A percentile compares a stretch with the other conserved stretches of the same genome.
Evolutionary conservation across 2,329 filamentous ascomycete species (phyloP).

Genomic region (Capronia americana): DNA sequence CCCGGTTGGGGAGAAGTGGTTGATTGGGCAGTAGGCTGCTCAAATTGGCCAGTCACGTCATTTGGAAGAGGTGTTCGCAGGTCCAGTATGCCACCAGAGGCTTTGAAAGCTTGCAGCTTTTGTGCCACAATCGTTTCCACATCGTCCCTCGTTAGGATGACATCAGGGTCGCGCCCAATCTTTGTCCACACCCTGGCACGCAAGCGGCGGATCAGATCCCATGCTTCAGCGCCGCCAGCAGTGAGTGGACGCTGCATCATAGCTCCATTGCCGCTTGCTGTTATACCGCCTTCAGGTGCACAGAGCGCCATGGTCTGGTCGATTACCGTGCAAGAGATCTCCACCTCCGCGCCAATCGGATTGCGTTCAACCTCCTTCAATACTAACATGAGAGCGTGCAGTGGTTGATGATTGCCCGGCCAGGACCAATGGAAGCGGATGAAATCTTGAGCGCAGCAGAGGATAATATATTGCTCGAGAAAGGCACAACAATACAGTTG

Average conservation of each 20-base stretch:
- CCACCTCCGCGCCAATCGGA: background rate
- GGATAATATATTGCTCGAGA: conserved; percentile 1
- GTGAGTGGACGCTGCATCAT: conserved; percentile 8
- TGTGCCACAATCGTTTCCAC: conserved; percentile 4
- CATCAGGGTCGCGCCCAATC: background rate
- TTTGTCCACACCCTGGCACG: conserved; percentile 10
- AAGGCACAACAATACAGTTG: conserved; percentile 10
- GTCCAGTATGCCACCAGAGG: conserved; percentile 2
- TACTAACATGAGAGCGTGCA: conserved; percentile 8
- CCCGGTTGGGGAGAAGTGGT: background rate
- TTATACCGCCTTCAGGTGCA: conserved; percentile 7
- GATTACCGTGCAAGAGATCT: conserved; percentile 7
- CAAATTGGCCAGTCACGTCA: background rate
- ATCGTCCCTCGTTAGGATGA: conserved; percentile 5
- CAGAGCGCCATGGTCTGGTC: conserved; percentile 8
- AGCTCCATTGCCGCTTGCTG: background rate
- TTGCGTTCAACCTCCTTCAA: conserved; percentile 9
- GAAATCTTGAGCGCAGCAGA: conserved; percentile 6
- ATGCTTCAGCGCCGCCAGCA: conserved; percentile 4
- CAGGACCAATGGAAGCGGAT: conserved; percentile 6
- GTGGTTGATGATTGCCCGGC: conserved; percentile 11
- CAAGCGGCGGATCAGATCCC: conserved; percentile 11
- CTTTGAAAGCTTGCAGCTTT: conserved; percentile 4
- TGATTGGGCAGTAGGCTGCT: background rate
- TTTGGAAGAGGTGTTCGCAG: conserved; percentile 5